Evolutionary conservation across 345 rosid species (phyloP).

Genomic region (Syzygium grande): DNA sequence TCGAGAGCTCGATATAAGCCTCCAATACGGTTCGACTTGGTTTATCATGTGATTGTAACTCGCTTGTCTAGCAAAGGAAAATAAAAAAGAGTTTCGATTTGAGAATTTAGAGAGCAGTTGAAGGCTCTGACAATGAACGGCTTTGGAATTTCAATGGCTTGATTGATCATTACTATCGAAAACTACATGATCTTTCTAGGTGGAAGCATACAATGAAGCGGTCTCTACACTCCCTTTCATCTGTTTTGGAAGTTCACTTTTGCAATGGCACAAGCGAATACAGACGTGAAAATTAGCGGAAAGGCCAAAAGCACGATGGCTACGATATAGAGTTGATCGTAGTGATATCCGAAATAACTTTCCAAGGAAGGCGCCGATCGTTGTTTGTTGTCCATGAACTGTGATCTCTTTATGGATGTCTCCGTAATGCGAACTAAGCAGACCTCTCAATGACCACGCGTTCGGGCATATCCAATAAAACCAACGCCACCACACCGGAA

Average conservation of each 20-base stretch:
- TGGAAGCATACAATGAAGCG: neutral
- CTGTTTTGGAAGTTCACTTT: constrained; percentile 32
- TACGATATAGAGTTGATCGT: constrained; percentile 12
- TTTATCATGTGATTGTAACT: too few relatives aligned
- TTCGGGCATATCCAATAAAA: constrained; percentile 28
- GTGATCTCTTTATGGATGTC: constrained; percentile 14
- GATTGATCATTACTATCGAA: too few relatives aligned
- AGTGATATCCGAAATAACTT: constrained; percentile 17
- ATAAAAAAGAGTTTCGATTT: too few relatives aligned
- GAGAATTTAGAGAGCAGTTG: too few relatives aligned
- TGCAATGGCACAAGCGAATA: constrained; percentile 18
- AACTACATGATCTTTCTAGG: neutral
- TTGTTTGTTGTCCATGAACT: constrained; percentile 14
- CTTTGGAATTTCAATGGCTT: too few relatives aligned
- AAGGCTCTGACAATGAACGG: too few relatives aligned
- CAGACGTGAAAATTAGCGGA: constrained; percentile 17
- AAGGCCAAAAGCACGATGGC: constrained; percentile 13
- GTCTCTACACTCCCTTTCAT: neutral
- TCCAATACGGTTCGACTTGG: too few relatives aligned
- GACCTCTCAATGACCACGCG: constrained; percentile 25
- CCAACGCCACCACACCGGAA: constrained; percentile 44
- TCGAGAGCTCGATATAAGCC: too few relatives aligned
- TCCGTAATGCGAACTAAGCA: constrained; percentile 32
- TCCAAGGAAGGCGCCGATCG: constrained; percentile 16
- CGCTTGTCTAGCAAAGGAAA: too few relatives aligned